phyloP scores from a whole-genome alignment of 2,329 filamentous ascomycete genomes.

The Lecanicillium sp. region DNA sequence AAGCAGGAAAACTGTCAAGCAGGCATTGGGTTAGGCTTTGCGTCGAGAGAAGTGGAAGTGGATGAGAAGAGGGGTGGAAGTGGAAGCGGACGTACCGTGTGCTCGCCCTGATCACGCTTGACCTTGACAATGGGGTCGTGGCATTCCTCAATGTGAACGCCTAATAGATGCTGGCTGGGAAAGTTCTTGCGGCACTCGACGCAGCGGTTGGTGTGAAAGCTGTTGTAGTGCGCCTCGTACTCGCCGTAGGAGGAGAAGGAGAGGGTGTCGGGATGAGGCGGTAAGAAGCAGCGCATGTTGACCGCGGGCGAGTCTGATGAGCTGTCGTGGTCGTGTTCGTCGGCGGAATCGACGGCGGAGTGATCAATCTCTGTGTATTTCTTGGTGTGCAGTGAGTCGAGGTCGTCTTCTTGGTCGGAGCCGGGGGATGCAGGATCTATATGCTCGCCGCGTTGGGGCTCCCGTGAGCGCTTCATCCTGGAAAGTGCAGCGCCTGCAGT shows the following conservation, averaged over 20 bases:
- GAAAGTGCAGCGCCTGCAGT: constrained; percentile 1
- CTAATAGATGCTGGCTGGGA: constrained; percentile 73
- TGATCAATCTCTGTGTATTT: constrained; percentile 58
- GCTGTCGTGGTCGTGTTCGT: constrained; percentile 27
- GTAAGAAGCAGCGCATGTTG: constrained; percentile 72
- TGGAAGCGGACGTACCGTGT: constrained; percentile 62
- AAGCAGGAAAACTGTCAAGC: constrained; percentile 71
- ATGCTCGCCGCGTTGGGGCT: constrained; percentile 48
- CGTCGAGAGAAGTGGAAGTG: background rate
- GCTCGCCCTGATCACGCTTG: constrained; percentile 72
- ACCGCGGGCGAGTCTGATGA: constrained; percentile 28
- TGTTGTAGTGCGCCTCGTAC: constrained; percentile 81
- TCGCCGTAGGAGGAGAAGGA: constrained; percentile 69
- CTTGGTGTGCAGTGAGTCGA: constrained; percentile 28
- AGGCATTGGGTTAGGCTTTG: background rate
- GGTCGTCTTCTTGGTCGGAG: constrained; percentile 10
- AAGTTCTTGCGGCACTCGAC: constrained; percentile 81
- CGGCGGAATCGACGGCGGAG: constrained; percentile 27
- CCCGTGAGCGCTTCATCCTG: constrained; percentile 58
- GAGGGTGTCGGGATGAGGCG: constrained; percentile 67
- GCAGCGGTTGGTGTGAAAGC: constrained; percentile 78
- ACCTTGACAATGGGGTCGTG: constrained; percentile 77
- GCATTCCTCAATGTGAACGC: constrained; percentile 82
- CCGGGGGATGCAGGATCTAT: constrained; percentile 26
- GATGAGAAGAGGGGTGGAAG: background rate